Conservation (phyloP, 2,329 filamentous ascomycete genomes). For the Dryadomyces quercus-mongolicae region DNA sequence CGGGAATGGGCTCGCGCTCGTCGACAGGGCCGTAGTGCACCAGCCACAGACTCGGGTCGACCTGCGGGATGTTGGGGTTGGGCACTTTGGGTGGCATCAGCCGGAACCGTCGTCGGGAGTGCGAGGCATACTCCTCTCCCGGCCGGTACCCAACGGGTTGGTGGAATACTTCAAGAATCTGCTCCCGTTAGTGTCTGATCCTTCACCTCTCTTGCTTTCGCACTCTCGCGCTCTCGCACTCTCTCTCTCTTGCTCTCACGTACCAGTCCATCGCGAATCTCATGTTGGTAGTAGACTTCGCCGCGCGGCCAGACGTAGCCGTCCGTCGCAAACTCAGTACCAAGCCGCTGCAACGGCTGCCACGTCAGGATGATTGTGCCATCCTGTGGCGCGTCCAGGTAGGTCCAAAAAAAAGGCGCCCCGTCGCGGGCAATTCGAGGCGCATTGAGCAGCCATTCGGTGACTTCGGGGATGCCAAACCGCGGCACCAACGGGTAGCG, state of each 20-base stretch:
- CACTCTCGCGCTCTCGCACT: slow-evolving; percentile 16
- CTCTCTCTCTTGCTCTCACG: slow-evolving; percentile 12
- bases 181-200: neutral
- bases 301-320: slow-evolving; percentile 83
- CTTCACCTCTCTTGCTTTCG: neutral
- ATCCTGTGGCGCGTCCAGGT: slow-evolving; percentile 70
- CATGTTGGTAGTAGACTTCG: slow-evolving; percentile 66
- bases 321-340: slow-evolving; percentile 72
- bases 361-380: slow-evolving; percentile 77
- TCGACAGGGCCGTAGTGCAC: slow-evolving; percentile 79
- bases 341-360: slow-evolving; percentile 65
- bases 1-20: slow-evolving; percentile 58
- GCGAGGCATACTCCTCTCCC: slow-evolving; percentile 61
- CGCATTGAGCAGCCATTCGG: slow-evolving; percentile 72
- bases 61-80: slow-evolving; percentile 52
- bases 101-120: slow-evolving; percentile 77
- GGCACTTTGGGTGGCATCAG: slow-evolving; percentile 61
- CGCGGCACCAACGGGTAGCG: slow-evolving; percentile 64
- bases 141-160: slow-evolving; percentile 66
- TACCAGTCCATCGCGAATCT: slow-evolving; percentile 51
- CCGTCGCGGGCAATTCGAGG: slow-evolving; percentile 76
- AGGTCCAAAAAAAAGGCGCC: slow-evolving; percentile 87
- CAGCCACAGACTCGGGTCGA: slow-evolving; percentile 79
- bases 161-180: slow-evolving; percentile 83
- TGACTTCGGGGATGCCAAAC: slow-evolving; percentile 63